Evolutionary conservation across 306 rosid species (phyloP), one percentile per base, ranked within the genome.

Genomic region (Vicia sativa): DNA sequence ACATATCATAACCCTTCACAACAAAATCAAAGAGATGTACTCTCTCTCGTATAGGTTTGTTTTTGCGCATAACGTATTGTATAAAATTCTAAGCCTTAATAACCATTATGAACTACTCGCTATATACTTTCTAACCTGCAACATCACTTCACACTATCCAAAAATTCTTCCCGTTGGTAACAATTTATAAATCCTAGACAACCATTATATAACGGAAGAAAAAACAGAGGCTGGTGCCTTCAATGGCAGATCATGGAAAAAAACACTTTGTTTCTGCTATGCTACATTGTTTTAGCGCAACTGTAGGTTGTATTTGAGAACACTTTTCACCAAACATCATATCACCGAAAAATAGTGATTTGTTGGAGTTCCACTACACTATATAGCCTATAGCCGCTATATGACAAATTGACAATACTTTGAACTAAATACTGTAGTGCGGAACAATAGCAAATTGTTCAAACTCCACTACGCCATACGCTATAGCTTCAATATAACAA

Each of bases 1-100:
- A 56, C 57, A 53, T 4, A 11, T 15, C 15, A 9, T 56, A 5
- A 23, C 16, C 6, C 1, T 61, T 63, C 15, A 10, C 45, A 23
- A 70, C 28, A 54, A 75, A 52, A 53, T 25, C 52, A 76, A 63
- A 29, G 16, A 38, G 23, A 60, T 63, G 37, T 25, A 35, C 23
- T 37, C 35, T 37, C 35, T n/a, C 50, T 35, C 35, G 29, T 29
- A 29, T 5, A 23, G 11, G 28, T 28, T 18, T 52, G 28, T 39
- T 61, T 23, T 31, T 6, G 37, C 8, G 37, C 37, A 31, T 31
- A 31, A n/a, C 14, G 14, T 13, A 42, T 21, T 62, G 3, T 7
- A 41, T 8, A 62, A 41, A 59, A 49, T 26, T 12, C 45, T 37
- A 69, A 53, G 42, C 52, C 37, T 9, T n/a, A 31, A 56, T 42